These are phyloP conservation scores for Hansfordia pulvinata DNA, from an alignment of 2,329 filamentous ascomycete species.

Conservation along the genomic window DNA sequence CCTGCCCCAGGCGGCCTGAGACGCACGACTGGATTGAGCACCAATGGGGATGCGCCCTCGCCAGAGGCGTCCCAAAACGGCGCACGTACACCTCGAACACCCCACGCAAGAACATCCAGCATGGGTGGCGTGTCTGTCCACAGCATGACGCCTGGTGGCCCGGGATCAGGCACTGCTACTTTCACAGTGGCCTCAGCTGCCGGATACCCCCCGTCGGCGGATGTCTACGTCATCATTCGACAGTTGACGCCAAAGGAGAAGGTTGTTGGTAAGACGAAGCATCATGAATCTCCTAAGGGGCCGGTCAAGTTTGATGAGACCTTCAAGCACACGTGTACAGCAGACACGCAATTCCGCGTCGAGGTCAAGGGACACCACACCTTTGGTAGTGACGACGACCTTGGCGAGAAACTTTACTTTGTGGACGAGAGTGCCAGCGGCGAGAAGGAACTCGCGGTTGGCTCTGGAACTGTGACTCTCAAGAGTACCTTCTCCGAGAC, in stretches of 20 bases:
- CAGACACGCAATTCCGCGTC: conserved; percentile 77
- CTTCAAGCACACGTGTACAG: conserved; percentile 64
- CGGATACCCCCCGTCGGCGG: conserved; percentile 62
- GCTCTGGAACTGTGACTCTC: conserved; percentile 57
- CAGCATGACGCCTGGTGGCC: conserved; percentile 45
- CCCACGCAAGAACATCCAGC: conserved; percentile 41
- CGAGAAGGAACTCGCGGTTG: conserved; percentile 64
- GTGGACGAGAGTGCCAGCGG: conserved; percentile 65
- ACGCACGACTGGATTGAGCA: conserved; percentile 24
- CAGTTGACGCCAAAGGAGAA: conserved; percentile 58
- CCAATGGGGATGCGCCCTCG: conserved; percentile 14
- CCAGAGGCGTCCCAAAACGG: conserved; percentile 18
- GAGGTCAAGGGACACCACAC: conserved; percentile 75
- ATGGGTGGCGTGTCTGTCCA: conserved; percentile 52
- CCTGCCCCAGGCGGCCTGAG: conserved; percentile 21
- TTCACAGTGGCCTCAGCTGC: conserved; percentile 70
- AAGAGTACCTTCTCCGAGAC: conserved; percentile 58
- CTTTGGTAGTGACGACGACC: conserved; percentile 68
- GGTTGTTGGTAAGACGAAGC: conserved; percentile 82
- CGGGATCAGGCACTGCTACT: conserved; percentile 59
- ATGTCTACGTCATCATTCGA: conserved; percentile 65
- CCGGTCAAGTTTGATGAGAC: conserved; percentile 61
- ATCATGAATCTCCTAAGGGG: conserved; percentile 60
- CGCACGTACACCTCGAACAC: conserved; percentile 14
- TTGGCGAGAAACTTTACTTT: conserved; percentile 82